These are phyloP conservation scores for Pythium periplocum DNA, from an alignment of 352 stramenopile species.

Conservation along the genomic window DNA sequence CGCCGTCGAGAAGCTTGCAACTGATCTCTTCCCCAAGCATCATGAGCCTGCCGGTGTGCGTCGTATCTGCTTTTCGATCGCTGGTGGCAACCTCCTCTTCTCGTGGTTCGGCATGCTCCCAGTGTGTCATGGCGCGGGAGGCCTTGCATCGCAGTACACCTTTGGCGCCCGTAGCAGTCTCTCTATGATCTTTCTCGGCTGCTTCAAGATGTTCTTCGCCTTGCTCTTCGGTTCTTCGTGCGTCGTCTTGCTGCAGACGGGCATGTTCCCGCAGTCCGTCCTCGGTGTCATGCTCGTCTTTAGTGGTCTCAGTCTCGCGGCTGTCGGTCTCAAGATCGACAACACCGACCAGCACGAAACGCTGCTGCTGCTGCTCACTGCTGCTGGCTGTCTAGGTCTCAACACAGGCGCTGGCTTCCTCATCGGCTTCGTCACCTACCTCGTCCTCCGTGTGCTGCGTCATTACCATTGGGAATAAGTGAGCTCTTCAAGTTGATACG, in stretches of 20 bases:
- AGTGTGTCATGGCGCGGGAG: constrained; percentile 91
- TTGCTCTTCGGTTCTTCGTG: constrained; percentile 82
- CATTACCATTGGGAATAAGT: constrained; percentile 12
- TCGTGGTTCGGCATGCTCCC: constrained; percentile 89
- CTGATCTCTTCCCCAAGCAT: constrained; percentile 86
- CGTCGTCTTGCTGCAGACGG: constrained; percentile 31
- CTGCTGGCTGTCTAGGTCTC: constrained; percentile 21
- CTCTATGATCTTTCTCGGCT: constrained; percentile 86
- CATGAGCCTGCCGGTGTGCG: constrained; percentile 46
- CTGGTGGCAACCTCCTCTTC: constrained; percentile 78
- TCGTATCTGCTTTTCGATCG: constrained; percentile 67
- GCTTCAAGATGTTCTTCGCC: constrained; percentile 87
- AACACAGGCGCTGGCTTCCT: constrained; percentile 29
- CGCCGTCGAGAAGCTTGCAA: constrained; percentile 84
- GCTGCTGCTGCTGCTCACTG: constrained; percentile 25
- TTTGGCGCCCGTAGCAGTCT: constrained; percentile 90
- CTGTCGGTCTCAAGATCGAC: constrained; percentile 29
- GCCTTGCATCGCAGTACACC: constrained; percentile 88
- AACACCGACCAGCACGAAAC: constrained; percentile 16
- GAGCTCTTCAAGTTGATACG: background rate
- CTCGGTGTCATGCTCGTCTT: constrained; percentile 31
- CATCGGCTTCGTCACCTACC: constrained; percentile 20
- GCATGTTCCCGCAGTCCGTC: constrained; percentile 28
- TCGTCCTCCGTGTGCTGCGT: constrained; percentile 13
- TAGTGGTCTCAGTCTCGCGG: constrained; percentile 21